These are phyloP conservation scores for Zygoascus tannicola DNA, from an alignment of 805 yeast species.

Conservation along the genomic window DNA sequence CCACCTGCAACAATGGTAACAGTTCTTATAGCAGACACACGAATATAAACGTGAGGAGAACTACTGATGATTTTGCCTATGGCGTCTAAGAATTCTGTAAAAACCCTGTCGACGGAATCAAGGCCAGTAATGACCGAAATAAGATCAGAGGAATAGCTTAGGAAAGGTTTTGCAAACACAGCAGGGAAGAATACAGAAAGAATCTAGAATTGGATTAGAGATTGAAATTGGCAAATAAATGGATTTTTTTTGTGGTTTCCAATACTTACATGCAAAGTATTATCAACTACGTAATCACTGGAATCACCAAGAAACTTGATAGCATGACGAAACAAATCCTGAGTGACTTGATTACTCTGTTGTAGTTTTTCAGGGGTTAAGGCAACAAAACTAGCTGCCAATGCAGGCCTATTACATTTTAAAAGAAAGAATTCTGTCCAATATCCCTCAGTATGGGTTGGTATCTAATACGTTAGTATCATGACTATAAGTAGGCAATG, in stretches of 20 bases:
- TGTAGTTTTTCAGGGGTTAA: slow-evolving; percentile 19
- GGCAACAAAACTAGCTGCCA: slow-evolving; percentile 18
- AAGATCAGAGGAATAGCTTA: slow-evolving; percentile 23
- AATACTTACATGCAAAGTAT: slow-evolving; percentile 11
- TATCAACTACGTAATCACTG: slow-evolving; percentile 15
- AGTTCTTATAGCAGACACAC: slow-evolving; percentile 24
- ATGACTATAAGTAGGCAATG: too few relatives aligned
- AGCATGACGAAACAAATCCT: slow-evolving; percentile 20
- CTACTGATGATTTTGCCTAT: slow-evolving; percentile 20
- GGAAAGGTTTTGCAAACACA: slow-evolving; percentile 21
- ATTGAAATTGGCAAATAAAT: neutral
- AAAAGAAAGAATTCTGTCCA: slow-evolving; percentile 19
- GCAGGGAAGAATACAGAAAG: slow-evolving; percentile 22
- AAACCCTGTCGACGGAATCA: slow-evolving; percentile 24
- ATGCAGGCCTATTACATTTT: slow-evolving; percentile 15
- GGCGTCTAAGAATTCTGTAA: slow-evolving; percentile 23
- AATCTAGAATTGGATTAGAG: slow-evolving; percentile 4
- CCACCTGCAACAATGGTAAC: slow-evolving; percentile 24
- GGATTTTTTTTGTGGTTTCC: too few relatives aligned
- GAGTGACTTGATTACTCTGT: slow-evolving; percentile 7
- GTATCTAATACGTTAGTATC: too few relatives aligned
- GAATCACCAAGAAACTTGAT: slow-evolving; percentile 14
- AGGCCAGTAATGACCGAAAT: slow-evolving; percentile 30
- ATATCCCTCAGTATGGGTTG: slow-evolving; percentile 14
- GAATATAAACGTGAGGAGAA: slow-evolving; percentile 13